phyloP scores from a whole-genome alignment of 257 asterid species.

The Solanum piurae region DNA sequence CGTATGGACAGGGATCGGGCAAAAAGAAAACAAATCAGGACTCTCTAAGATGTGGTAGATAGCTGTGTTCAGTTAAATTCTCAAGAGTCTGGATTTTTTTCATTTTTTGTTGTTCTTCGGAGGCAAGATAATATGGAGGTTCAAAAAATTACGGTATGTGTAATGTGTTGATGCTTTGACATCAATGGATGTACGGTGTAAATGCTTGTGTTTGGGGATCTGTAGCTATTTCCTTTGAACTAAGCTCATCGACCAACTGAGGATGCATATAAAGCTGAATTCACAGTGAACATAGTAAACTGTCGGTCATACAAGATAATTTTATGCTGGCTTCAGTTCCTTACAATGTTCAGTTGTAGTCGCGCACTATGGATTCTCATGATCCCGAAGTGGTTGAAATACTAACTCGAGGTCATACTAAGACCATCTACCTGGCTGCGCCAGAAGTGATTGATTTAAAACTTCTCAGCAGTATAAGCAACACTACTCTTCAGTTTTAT shows the following conservation, averaged over 20 bases:
- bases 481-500: neutral
- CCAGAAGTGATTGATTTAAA: neutral
- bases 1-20: neutral
- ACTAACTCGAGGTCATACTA: neutral
- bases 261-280: neutral
- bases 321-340: neutral
- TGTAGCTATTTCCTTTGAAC: neutral
- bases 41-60: neutral
- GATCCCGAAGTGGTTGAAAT: neutral
- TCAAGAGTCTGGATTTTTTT: neutral
- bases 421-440: neutral
- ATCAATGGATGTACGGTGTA: neutral
- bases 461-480: neutral
- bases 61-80: neutral
- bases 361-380: neutral
- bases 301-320: neutral
- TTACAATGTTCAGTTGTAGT: neutral
- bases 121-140: neutral
- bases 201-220: neutral
- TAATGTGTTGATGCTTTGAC: neutral
- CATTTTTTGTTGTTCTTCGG: neutral
- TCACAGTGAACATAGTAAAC: neutral
- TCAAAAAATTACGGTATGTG: neutral
- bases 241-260: neutral
- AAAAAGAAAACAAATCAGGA: neutral